phyloP scores from a whole-genome alignment of 176 grass and related monocot species.

The Lolium perenne region DNA sequence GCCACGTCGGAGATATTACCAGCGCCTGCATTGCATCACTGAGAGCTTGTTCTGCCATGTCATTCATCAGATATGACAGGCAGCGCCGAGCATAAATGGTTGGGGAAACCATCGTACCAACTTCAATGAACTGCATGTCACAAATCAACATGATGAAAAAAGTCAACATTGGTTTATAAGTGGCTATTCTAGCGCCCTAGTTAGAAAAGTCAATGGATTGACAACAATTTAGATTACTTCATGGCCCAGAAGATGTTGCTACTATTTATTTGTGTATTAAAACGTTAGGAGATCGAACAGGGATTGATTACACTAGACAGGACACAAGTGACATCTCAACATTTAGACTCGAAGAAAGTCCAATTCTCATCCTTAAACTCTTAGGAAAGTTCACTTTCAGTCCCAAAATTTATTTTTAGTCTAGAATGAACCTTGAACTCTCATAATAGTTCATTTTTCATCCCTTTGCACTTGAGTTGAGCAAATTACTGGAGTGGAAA shows the following conservation, averaged over 20 bases:
- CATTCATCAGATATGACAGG: slow-evolving; percentile 92
- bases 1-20: slow-evolving; percentile 87
- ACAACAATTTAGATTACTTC: neutral
- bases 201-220: neutral
- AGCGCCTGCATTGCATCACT: slow-evolving; percentile 87
- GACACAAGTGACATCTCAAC: slow-evolving; percentile 39
- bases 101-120: slow-evolving; percentile 92
- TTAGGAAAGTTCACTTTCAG: no score
- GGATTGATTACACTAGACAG: neutral
- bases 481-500: no score
- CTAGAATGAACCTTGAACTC: no score
- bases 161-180: slow-evolving; percentile 24
- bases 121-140: slow-evolving; percentile 93
- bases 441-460: no score
- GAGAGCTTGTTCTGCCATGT: slow-evolving; percentile 74
- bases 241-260: neutral
- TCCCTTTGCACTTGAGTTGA: no score
- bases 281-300: neutral
- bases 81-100: slow-evolving; percentile 90
- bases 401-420: no score
- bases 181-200: neutral
- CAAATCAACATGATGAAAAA: slow-evolving; percentile 22
- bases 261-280: no score
- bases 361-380: no score
- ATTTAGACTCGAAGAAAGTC: no score